Evolutionary conservation across 1,284 basidiomycete genomes (phyloP).

Genomic region (Amylostereum chailletii): DNA sequence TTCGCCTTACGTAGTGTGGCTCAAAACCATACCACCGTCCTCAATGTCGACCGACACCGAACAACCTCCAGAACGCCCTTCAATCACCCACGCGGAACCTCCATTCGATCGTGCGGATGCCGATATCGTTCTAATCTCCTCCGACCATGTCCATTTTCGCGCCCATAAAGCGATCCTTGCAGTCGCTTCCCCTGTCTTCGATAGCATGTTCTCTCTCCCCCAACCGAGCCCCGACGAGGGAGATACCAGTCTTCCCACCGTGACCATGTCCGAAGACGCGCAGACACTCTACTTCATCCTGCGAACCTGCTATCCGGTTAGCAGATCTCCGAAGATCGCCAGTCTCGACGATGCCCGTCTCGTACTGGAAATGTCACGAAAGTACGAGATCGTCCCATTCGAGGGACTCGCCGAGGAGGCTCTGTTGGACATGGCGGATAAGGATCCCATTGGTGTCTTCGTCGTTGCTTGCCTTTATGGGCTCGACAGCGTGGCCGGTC

Average conservation of each 20-base stretch:
- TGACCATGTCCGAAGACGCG: neutral
- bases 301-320: no score
- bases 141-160: constrained; percentile 10
- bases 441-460: neutral
- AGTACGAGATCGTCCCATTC: constrained; percentile 6
- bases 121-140: constrained; percentile 8
- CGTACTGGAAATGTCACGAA: constrained; percentile 7
- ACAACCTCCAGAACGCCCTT: no score
- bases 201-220: constrained; percentile 10
- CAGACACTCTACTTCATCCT: no score
- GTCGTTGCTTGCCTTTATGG: neutral
- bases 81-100: neutral
- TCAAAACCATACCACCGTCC: no score
- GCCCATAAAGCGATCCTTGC: constrained; percentile 13
- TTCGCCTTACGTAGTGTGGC: no score
- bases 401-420: neutral
- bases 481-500: neutral
- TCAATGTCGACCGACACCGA: no score
- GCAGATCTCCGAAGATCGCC: no score
- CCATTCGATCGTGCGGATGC: constrained; percentile 2
- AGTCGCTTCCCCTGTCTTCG: constrained; percentile 15
- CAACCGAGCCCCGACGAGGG: neutral
- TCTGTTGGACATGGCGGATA: neutral
- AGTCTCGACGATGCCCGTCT: neutral
- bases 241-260: neutral